Evolutionary conservation across 2,329 filamentous ascomycete species (phyloP).

Genomic region (Colletotrichum sojae): DNA sequence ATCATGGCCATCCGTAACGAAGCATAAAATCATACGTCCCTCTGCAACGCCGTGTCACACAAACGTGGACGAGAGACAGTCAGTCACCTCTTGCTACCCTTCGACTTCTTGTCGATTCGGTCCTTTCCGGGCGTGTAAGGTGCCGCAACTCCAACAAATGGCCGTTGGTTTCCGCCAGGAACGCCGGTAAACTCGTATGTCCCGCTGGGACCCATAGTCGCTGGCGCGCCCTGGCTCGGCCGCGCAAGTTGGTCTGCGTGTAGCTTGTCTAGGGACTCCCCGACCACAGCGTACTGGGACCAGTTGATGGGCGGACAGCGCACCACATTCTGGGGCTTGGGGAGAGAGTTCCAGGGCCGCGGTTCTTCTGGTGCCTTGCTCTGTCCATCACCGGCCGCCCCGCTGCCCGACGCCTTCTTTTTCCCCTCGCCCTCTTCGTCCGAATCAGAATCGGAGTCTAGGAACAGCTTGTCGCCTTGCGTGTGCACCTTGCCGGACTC

Average conservation of each 20-base stretch:
- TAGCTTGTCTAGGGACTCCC: constrained; percentile 85
- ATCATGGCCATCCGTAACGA: constrained; percentile 22
- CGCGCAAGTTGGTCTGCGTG: constrained; percentile 83
- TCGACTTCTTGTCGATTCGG: constrained; percentile 57
- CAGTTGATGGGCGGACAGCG: constrained; percentile 93
- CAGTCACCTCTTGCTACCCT: constrained; percentile 48
- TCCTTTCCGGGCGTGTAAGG: constrained; percentile 70
- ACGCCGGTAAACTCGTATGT: constrained; percentile 66
- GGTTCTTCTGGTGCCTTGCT: constrained; percentile 22
- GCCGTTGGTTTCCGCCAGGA: constrained; percentile 55
- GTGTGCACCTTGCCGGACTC: constrained; percentile 71
- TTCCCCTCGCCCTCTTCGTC: constrained; percentile 49
- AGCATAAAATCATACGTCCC: constrained; percentile 13
- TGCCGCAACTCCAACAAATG: constrained; percentile 66
- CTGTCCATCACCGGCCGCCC: constrained; percentile 1
- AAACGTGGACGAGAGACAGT: too few relatives aligned
- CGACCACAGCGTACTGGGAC: constrained; percentile 93
- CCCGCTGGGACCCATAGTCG: constrained; percentile 58
- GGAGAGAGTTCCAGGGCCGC: constrained; percentile 74
- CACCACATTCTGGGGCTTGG: constrained; percentile 84
- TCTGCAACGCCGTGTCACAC: neutral
- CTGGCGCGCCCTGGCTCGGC: constrained; percentile 71
- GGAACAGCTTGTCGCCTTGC: constrained; percentile 49
- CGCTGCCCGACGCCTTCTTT: constrained; percentile 43
- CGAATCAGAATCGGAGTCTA: constrained; percentile 42